Evolutionary conservation across 441 rosid species (phyloP), one percentile per base, ranked within the genome.

Genomic region (Populus hybrid): DNA sequence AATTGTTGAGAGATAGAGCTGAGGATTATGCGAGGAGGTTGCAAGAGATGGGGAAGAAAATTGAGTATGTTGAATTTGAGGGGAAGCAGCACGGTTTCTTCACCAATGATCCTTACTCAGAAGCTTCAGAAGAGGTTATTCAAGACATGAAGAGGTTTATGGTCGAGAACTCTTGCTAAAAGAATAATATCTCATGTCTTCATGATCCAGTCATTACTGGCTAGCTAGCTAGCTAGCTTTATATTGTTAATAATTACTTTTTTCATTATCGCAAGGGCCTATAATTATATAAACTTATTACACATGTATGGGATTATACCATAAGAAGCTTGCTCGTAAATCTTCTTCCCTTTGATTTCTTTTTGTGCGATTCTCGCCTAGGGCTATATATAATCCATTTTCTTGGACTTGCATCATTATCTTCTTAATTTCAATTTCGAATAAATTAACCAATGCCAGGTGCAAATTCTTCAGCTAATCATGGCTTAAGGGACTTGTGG

Each of bases 81-180:
- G 91, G 91, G 32, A 77, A 89, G 75, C 84, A 90, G 64, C 98
- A 93, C 75, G 98, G 98, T 18, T 94, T 89, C 85, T 93, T 85
- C 88, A 86, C 82, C 4, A 75, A 89, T 38, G 76, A 84, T 59
- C 92, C 97, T 2, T 85, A 85, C 85, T 90, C 97, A 1, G 73
- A 86, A 4, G 73, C 71, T 36, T 76, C 89, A 4, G 66, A 78
- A 67, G 64, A 82, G 53, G 79, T 91, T 38, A 75, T 93, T 16
- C 76, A 83, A 69, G 21, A 82, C 53, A 80, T 94, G 65, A 79
- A 63, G 7, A 77, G 74, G 11, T 94, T 93, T 84, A 86, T 91
- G 80, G 10, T 69, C 42, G 76, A 81, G 14, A 82, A 80, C 57
- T 86, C 86, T 3, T 16, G 21, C 2, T 53, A 18, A 53, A 16